Base-by-base conservation (phyloP, 2,329 filamentous ascomycete species). In the Apiospora rasikravindrae region DNA sequence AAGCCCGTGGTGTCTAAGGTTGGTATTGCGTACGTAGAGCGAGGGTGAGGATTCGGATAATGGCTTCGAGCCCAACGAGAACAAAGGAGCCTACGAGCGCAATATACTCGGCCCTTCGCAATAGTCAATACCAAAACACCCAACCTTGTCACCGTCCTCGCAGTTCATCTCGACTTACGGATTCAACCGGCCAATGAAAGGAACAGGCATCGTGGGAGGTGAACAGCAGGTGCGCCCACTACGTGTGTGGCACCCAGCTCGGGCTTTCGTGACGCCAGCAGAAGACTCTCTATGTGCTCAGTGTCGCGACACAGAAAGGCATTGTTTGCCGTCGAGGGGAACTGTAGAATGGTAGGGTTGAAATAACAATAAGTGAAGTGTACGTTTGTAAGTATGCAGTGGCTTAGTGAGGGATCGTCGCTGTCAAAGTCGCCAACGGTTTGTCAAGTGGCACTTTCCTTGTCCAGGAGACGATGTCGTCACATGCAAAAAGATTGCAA, bases 41-140 rank as follows among this genome's bases (percentile, higher is more conserved):
- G 74, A 98, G 89, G 1, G 96, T 98, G 74, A 98, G 89, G 72
- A 97, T 86, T 77, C 96, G 91, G 77, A 98, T 92, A 73, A 97
- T 79, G 71, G 91, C 91, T 82, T 99, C 96, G 76, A 98, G 87
- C 67, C 90, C 88, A 72, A 98, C 92, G 49, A 99, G 89, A 70
- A 94, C 78, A 78, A 98, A 93, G 10, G 96, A 98, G 71, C 91
- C 91, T 67, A 96, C 83, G 61, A 99, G 89, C 51, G 95, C 94
- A 74, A 97, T 84, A 84, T 98, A 98, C 85, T 99, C 95, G 82
- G 88, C 88, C 82, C 93, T 95, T 75, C 33, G 29, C 37, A 24
- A 57, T 11, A 13, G 64, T 76, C 47, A 74, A 76, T 73, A 73
- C 67, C 66, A 70, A 53, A 45, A 71, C 42, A 69, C 67, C 49